Evolutionary conservation across 202 grass and related monocot species (phyloP), one percentile per base, ranked within the genome.

Genomic region (Bolboschoenoplectus hybrid): DNA sequence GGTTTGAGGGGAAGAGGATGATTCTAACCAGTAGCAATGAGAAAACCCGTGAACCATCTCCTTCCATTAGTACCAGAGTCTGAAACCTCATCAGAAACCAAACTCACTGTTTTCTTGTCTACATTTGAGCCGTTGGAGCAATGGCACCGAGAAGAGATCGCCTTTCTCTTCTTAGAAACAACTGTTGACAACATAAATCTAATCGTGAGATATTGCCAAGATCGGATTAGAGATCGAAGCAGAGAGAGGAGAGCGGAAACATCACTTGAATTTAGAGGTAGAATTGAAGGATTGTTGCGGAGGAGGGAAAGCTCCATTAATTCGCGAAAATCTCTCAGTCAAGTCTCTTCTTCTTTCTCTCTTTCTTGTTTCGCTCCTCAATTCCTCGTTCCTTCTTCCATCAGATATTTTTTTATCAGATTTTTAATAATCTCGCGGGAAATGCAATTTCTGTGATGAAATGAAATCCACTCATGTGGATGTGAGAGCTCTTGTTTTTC

Each of bases 241-340:
- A 19, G 72, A 81, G 39, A 34, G 61, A 56, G 65, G 57, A 83
- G 89, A 41, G 52, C 3, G 14, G 45, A 55, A 16, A 53, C 78
- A 72, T 50, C 71, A 87, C 85, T 53, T 71, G 85, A 80, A 68
- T 80, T 80, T 32, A 44, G 50, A 62, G 20, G 46, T 36, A 53
- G 0, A 62, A 76, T 45, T 40, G 83, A 74, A 82, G 84, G 65
- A 55, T 63, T 82, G 34, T 39, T 80, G 77, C 20, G 52, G 44
- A 88, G 88, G 85, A 94, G 77, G 45, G 86, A 86, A 84, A 97
- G 90, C 86, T 90, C 94, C 94, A 97, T 97, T 60, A 63, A 49
- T 6, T 61, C 35, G 51, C 52, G 7, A 58, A 60, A 56, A n/a
- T 0, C 51, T 16, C 3, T 44, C 43, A 2, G 26, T 26, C 26